Percentiles rank a stretch among this genome's conserved stretches.
Evolutionary conservation across 345 rosid species (phyloP).

Genomic region (Aethionema arabicum): DNA sequence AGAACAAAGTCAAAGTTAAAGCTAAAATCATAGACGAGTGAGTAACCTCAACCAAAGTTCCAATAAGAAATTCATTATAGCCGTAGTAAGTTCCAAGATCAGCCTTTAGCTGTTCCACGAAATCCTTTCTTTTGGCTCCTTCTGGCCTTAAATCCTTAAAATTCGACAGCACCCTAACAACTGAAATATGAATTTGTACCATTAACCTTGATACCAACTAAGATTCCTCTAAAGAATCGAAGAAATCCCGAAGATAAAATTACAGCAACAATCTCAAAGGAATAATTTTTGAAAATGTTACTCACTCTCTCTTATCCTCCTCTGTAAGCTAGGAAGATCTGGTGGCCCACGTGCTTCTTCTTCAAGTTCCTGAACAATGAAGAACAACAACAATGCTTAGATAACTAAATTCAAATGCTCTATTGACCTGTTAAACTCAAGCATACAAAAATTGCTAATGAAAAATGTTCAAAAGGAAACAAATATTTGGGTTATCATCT

Average conservation of each 20-base stretch:
- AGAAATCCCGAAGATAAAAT: constrained; percentile 7
- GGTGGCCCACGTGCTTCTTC: constrained; percentile 69
- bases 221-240: background rate
- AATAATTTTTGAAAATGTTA: constrained; percentile 9
- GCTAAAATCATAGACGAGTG: background rate
- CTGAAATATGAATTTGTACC: constrained; percentile 37
- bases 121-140: constrained; percentile 67
- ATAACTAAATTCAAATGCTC: constrained; percentile 9
- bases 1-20: constrained; percentile 8
- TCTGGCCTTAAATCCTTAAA: constrained; percentile 66
- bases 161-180: constrained; percentile 82
- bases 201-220: constrained; percentile 6
- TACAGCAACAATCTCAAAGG: constrained; percentile 7
- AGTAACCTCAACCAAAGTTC: constrained; percentile 75
- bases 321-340: constrained; percentile 64
- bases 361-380: constrained; percentile 67
- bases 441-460: constrained; percentile 18
- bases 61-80: constrained; percentile 85
- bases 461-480: background rate
- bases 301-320: constrained; percentile 85
- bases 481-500: constrained; percentile 22
- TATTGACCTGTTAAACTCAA: constrained; percentile 45
- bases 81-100: constrained; percentile 83
- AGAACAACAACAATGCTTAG: background rate
- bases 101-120: constrained; percentile 60